These are phyloP conservation scores for Cubamyces lactineus DNA, from an alignment of 768 basidiomycete species.

Conservation along the genomic window DNA sequence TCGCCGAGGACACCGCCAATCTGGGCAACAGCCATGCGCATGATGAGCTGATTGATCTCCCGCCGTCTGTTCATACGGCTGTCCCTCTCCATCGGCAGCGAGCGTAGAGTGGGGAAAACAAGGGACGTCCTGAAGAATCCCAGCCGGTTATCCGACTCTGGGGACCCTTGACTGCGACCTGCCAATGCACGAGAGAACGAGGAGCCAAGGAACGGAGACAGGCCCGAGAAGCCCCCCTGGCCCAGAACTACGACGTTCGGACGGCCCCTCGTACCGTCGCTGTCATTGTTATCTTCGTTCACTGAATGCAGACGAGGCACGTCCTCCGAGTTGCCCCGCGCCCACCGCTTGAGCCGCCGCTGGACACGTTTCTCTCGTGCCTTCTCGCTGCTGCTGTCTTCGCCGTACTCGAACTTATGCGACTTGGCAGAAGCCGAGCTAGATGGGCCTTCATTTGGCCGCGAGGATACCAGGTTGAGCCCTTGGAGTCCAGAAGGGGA, in stretches of 20 bases:
- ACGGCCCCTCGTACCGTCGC: slow-evolving; percentile 19
- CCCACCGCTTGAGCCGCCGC: slow-evolving; percentile 76
- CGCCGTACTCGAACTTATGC: slow-evolving; percentile 59
- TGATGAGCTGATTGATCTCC: slow-evolving; percentile 79
- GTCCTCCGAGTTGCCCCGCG: slow-evolving; percentile 64
- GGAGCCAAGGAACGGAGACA: slow-evolving; percentile 40
- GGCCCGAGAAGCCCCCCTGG: slow-evolving; percentile 40
- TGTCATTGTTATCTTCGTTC: slow-evolving; percentile 43
- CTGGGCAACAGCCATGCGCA: slow-evolving; percentile 81
- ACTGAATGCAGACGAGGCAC: slow-evolving; percentile 54
- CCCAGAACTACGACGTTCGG: slow-evolving; percentile 52
- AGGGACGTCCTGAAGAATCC: slow-evolving; percentile 71
- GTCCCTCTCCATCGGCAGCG: slow-evolving; percentile 53
- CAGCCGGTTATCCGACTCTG: slow-evolving; percentile 29
- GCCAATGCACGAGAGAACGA: slow-evolving; percentile 23
- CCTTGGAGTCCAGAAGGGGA: slow-evolving; percentile 37
- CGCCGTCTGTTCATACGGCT: slow-evolving; percentile 64
- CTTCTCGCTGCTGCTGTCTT: slow-evolving; percentile 65
- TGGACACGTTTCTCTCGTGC: slow-evolving; percentile 74
- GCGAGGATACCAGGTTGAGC: slow-evolving; percentile 51
- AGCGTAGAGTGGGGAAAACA: slow-evolving; percentile 65
- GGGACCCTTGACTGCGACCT: slow-evolving; percentile 18
- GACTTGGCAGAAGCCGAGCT: slow-evolving; percentile 39
- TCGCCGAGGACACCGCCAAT: slow-evolving; percentile 68
- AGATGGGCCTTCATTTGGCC: slow-evolving; percentile 39